Evolutionary conservation across 768 basidiomycete genomes (phyloP).

Genomic region (Neoboletus magnificus): DNA sequence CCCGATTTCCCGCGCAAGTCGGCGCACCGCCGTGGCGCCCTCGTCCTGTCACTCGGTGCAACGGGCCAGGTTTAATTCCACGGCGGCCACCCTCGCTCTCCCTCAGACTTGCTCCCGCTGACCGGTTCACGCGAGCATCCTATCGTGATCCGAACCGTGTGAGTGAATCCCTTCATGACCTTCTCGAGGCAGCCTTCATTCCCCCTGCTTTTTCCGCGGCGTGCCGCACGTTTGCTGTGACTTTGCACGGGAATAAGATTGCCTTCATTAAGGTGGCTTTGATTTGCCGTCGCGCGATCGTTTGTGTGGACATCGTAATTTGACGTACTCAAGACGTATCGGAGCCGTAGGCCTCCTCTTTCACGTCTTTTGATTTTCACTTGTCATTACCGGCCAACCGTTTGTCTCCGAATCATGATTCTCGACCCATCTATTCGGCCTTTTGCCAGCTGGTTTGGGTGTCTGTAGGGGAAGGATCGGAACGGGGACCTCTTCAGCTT

Average conservation of each 20-base stretch:
- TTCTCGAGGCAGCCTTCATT: conserved; percentile 5
- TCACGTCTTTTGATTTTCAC: conserved; percentile 23
- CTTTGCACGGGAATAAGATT: conserved; percentile 24
- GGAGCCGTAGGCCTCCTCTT: conserved; percentile 18
- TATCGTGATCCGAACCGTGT: conserved; percentile 19
- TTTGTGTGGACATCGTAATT: conserved; percentile 13
- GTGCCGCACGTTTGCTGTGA: conserved; percentile 1
- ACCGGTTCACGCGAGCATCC: not conserved
- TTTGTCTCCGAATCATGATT: conserved; percentile 1
- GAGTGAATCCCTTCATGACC: conserved; percentile 6
- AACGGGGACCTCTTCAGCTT: conserved; percentile 15
- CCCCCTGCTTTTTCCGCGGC: conserved; percentile 7
- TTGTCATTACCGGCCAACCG: conserved; percentile 17
- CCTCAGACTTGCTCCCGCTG: not conserved
- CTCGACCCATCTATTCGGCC: conserved; percentile 6
- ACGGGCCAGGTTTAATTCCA: not conserved
- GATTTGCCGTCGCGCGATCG: conserved; percentile 20
- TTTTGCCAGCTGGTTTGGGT: not conserved
- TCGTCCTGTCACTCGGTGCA: not conserved
- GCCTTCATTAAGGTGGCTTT: conserved; percentile 16
- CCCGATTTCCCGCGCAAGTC: conserved; percentile 21
- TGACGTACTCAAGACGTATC: conserved; percentile 28
- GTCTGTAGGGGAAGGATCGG: conserved; percentile 5
- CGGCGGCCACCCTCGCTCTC: not conserved
- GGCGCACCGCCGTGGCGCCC: not conserved